Conservation (phyloP, 257 asterid genomes). For the Primulina eburnea region DNA sequence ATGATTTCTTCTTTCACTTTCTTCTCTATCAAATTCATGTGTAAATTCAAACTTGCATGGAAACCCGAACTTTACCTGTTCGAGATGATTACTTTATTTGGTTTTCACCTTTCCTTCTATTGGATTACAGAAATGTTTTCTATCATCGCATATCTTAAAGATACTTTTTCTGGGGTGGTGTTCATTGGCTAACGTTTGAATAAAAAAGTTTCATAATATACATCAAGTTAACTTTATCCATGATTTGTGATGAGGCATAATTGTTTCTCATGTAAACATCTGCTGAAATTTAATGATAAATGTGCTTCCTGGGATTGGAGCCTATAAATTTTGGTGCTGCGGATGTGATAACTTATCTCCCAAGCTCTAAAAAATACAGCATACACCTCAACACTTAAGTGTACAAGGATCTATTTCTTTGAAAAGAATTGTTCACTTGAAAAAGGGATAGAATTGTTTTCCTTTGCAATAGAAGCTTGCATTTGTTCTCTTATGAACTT, state of each 20-base stretch:
- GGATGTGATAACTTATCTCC: not conserved
- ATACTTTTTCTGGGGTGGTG: not conserved
- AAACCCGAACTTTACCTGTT: not conserved
- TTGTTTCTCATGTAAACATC: not conserved
- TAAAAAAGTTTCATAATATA: too few relatives aligned
- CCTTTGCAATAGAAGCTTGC: conserved; percentile 10
- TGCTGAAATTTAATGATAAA: not conserved
- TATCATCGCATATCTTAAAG: not conserved
- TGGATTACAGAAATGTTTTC: not conserved
- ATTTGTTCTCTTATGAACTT: conserved; percentile 12
- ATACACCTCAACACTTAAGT: not conserved
- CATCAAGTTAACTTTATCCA: conserved; percentile 1
- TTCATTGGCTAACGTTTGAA: too few relatives aligned
- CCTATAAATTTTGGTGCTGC: not conserved
- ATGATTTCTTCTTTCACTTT: conserved; percentile 17
- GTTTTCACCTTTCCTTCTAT: not conserved
- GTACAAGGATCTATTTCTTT: not conserved
- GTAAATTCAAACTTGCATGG: conserved; percentile 19
- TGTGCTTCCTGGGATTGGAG: not conserved
- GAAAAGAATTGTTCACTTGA: not conserved
- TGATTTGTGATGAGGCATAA: not conserved
- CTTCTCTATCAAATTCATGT: conserved; percentile 14
- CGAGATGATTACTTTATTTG: conserved; percentile 12
- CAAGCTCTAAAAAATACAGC: not conserved
- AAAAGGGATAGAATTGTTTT: not conserved